These are phyloP conservation scores for Kalmanozyma brasiliensis DNA, from an alignment of 1,284 basidiomycete species.

Conservation along the genomic window DNA sequence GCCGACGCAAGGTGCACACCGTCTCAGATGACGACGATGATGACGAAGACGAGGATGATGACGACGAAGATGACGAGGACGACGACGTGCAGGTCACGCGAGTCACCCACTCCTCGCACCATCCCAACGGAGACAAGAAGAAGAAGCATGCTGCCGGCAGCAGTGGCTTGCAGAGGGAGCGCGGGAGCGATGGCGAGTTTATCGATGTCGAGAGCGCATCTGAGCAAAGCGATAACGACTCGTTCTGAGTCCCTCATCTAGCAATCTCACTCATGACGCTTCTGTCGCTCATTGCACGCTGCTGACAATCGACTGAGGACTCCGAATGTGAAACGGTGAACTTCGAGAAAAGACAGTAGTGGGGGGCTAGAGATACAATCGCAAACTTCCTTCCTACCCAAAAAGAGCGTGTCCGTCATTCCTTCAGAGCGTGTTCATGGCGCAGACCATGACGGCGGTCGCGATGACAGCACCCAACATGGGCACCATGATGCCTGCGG, in stretches of 20 bases:
- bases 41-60: slow-evolving; percentile 19
- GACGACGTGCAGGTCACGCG: slow-evolving; percentile 24
- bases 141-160: slow-evolving; percentile 1
- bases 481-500: slow-evolving; percentile 1
- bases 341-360: slow-evolving; percentile 4
- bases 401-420: neutral
- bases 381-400: no score
- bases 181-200: slow-evolving; percentile 48
- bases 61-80: slow-evolving; percentile 26
- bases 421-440: neutral
- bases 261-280: no score
- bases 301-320: neutral
- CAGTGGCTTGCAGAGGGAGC: slow-evolving; percentile 35
- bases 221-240: slow-evolving; percentile 47
- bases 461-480: slow-evolving; percentile 5
- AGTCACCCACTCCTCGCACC: slow-evolving; percentile 2
- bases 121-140: slow-evolving; percentile 1
- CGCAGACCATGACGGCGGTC: neutral
- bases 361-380: slow-evolving; percentile 4
- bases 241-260: slow-evolving; percentile 38
- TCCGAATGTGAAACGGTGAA: neutral
- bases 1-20: neutral
- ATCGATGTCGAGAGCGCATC: slow-evolving; percentile 50
- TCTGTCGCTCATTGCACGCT: no score
- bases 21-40: slow-evolving; percentile 36